phyloP scores from a whole-genome alignment of 2,329 filamentous ascomycete genomes.

The Fusarium duplospermum region DNA sequence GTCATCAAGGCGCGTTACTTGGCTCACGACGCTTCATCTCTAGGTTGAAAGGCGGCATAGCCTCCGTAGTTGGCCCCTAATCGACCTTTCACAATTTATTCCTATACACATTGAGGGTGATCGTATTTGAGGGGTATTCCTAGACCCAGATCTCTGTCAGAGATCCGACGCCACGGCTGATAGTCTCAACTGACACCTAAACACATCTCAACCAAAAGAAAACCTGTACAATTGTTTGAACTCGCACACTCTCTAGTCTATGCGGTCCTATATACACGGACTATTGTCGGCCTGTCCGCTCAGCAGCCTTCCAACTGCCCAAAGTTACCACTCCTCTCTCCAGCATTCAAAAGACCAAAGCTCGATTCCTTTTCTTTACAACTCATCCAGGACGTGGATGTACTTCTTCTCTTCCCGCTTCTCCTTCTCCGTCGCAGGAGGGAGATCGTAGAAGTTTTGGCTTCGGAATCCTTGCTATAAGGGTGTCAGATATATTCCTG shows the following conservation, averaged over 20 bases:
- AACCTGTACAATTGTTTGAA: conserved; percentile 47
- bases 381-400: conserved; percentile 90
- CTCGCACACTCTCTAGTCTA: conserved; percentile 46
- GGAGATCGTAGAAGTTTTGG: conserved; percentile 89
- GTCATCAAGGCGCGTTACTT: background rate
- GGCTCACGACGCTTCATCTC: too few species aligned
- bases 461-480: conserved; percentile 88
- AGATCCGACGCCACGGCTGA: too few species aligned
- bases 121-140: background rate
- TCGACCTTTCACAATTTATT: background rate
- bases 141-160: background rate
- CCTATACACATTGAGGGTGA: background rate
- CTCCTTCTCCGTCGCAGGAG: conserved; percentile 94
- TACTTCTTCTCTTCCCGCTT: conserved; percentile 97
- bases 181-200: background rate
- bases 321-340: conserved; percentile 14
- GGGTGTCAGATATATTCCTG: conserved; percentile 15
- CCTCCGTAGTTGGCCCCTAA: background rate
- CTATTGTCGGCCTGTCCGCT: conserved; percentile 36
- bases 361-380: conserved; percentile 63
- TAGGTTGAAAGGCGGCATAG: too few species aligned
- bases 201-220: conserved; percentile 37
- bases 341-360: conserved; percentile 31
- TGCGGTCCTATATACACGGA: conserved; percentile 48
- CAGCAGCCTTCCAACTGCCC: conserved; percentile 13